Evolutionary conservation across 768 basidiomycete species (phyloP), one percentile per base, ranked within the genome.

Genomic region (Vararia minispora): DNA sequence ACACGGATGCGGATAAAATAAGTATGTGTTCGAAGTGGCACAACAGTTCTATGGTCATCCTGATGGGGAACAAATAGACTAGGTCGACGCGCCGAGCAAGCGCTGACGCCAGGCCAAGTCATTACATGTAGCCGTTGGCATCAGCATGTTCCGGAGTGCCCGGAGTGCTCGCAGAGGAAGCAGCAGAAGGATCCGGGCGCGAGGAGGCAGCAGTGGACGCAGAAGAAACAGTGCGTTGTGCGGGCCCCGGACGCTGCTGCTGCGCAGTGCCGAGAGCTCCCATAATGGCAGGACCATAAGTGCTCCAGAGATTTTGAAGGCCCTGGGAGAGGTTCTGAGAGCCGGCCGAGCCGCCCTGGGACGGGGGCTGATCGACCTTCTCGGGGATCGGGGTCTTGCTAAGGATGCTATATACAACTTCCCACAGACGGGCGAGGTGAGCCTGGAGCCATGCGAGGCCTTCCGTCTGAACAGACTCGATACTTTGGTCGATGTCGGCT

Each of bases 401-500:
- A 39, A 72, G 44, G 25, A 64, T 37, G 31, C 56, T 59, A 60
- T 58, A 62, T 35, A 72, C 39, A 23, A 68, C 45, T 37, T 75
- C 67, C 62, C 72, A 67, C 34, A 78, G 47, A 16, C 58, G 58
- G 11, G 60, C 38, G 36, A 79, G 39, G 46, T 71, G 74, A 9
- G 66, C 48, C 53, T 75, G 71, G 41, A 72, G 41, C 52, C 80
- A 83, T n/a, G 58, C 49, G 16, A 82, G 34, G 22, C 62, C 52
- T 45, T 76, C 78, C 45, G 51, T 52, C 44, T 79, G 76, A 3
- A 72, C 65, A 4, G 71, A 61, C 24, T 61, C 54, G 45, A 85
- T 71, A 33, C 72, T 62, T 4, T 65, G 66, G 49, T 85, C 80
- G 20, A 84, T 60, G 10, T 72, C 65, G 12, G 59, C 62, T 49